These are phyloP conservation scores for Eutrema japonicum DNA, from an alignment of 345 rosid species.

Conservation along the genomic window DNA sequence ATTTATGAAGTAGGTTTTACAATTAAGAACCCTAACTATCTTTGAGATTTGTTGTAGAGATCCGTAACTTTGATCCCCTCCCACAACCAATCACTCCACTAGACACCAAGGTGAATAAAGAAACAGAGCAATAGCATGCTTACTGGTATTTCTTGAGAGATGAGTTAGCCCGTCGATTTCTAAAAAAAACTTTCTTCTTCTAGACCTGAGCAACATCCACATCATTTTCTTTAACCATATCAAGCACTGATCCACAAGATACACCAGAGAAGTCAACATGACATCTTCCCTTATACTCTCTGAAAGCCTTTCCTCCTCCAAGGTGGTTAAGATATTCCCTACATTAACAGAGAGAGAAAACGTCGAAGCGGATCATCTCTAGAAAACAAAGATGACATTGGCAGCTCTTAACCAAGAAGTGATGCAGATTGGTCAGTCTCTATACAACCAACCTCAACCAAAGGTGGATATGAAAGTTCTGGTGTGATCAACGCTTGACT, in stretches of 20 bases:
- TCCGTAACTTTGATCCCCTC: too few species aligned
- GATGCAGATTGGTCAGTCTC: constrained; percentile 88
- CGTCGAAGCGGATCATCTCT: constrained; percentile 61
- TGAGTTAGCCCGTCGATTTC: constrained; percentile 97
- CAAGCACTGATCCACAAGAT: constrained; percentile 82
- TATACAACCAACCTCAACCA: constrained; percentile 63
- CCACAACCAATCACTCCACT: not conserved
- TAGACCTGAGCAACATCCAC: constrained; percentile 82
- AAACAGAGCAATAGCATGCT: constrained; percentile 30
- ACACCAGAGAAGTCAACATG: constrained; percentile 86
- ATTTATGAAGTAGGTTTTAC: too few species aligned
- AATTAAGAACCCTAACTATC: too few species aligned
- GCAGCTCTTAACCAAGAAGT: constrained; percentile 87
- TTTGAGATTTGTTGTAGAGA: too few species aligned
- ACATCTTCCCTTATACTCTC: constrained; percentile 83
- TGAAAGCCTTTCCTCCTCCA: constrained; percentile 81
- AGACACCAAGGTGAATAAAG: not conserved
- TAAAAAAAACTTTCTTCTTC: constrained; percentile 66
- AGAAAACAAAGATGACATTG: constrained; percentile 70
- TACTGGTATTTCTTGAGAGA: constrained; percentile 87
- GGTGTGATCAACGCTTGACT: too few species aligned
- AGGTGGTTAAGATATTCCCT: constrained; percentile 62
- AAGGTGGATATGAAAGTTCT: constrained; percentile 50
- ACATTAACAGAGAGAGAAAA: constrained; percentile 59
- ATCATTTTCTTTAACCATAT: constrained; percentile 74